These are phyloP conservation scores for Kandelia obovata DNA, from an alignment of 345 rosid species.

Conservation along the genomic window DNA sequence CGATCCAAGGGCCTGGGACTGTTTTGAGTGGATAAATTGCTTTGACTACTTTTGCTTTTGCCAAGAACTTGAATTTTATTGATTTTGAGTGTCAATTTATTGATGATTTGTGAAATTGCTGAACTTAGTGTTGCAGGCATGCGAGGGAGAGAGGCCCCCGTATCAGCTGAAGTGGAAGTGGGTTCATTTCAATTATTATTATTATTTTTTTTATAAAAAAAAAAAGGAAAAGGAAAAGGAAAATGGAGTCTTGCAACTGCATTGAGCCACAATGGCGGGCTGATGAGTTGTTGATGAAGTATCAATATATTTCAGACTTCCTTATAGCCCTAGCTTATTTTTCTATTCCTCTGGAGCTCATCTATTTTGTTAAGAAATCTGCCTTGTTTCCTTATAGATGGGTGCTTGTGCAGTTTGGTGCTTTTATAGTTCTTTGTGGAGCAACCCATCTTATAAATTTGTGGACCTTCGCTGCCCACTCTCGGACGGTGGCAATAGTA, in stretches of 20 bases:
- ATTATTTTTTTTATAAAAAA: too few relatives aligned
- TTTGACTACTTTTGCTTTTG: too few relatives aligned
- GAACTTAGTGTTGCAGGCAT: neutral
- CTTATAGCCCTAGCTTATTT: constrained; percentile 95
- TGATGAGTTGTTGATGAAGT: constrained; percentile 86
- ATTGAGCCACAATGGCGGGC: constrained; percentile 94
- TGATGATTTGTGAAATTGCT: too few relatives aligned
- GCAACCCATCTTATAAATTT: constrained; percentile 90
- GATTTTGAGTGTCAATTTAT: too few relatives aligned
- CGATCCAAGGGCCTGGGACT: too few relatives aligned
- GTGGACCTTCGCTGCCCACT: constrained; percentile 74
- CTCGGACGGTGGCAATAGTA: constrained; percentile 76
- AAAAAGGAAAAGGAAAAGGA: too few relatives aligned
- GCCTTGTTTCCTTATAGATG: constrained; percentile 88
- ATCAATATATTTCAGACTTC: constrained; percentile 97
- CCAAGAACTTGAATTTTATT: too few relatives aligned
- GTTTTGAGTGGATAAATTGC: too few relatives aligned
- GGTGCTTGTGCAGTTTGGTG: constrained; percentile 99
- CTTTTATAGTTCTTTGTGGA: constrained; percentile 95
- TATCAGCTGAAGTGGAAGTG: neutral
- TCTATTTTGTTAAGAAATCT: constrained; percentile 96
- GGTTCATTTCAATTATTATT: neutral
- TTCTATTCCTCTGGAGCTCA: constrained; percentile 91
- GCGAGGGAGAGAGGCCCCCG: neutral
- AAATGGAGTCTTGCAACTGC: constrained; percentile 88